Percentiles rank a stretch among this genome's conserved stretches.
These are phyloP conservation scores for Arthrinium phaeospermum DNA, from an alignment of 2,329 filamentous ascomycete species.

Conservation along the genomic window DNA sequence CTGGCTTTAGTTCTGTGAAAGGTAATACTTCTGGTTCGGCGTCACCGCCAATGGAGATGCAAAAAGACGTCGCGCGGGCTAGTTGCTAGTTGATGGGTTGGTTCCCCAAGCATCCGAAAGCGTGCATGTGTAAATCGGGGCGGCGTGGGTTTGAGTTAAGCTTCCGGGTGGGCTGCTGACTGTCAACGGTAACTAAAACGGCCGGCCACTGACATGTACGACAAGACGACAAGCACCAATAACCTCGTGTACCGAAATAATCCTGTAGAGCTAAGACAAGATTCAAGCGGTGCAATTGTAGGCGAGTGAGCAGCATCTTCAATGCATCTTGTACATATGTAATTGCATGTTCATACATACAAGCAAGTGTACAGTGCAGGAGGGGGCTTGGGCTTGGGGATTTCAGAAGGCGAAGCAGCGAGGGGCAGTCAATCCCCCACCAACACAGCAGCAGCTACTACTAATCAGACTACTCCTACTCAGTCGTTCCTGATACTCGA, in stretches of 20 bases:
- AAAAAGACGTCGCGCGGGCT: neutral
- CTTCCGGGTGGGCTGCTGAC: neutral
- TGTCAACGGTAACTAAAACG: conserved; percentile 7
- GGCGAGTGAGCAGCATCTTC: neutral
- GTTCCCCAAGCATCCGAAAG: conserved; percentile 1
- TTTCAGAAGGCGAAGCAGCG: neutral
- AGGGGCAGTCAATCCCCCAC: neutral
- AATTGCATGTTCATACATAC: neutral
- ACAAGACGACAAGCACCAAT: neutral
- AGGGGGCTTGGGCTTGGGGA: neutral
- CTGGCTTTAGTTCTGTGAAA: neutral
- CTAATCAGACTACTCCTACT: neutral
- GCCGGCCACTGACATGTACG: neutral
- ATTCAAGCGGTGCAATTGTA: neutral
- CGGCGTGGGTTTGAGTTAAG: conserved; percentile 5
- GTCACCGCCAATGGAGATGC: neutral
- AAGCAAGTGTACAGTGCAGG: neutral
- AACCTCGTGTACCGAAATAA: neutral
- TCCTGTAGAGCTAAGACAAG: neutral
- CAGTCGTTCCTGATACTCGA: neutral
- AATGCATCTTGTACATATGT: too few species aligned
- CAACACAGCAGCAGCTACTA: neutral
- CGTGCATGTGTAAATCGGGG: neutral
- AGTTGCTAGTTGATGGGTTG: neutral
- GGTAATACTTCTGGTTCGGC: conserved; percentile 1